A percentile compares a stretch with the other conserved stretches of the same genome.
Conservation (phyloP, 1,284 basidiomycete species). For the Phellinidium pouzarii region DNA sequence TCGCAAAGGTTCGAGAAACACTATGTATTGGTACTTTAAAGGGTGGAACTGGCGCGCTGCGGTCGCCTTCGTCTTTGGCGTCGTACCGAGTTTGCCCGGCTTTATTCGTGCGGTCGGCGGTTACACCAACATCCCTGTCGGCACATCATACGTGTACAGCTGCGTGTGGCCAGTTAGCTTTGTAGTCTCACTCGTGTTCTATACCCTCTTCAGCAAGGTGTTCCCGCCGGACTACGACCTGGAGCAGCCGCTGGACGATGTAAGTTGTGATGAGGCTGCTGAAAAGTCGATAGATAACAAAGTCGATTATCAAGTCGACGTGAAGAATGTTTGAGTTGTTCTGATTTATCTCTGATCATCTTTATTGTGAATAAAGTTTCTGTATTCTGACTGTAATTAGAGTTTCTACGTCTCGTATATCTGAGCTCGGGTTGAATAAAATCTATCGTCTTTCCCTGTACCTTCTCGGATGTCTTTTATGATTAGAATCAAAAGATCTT, state of each 20-base stretch:
- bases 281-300: constrained; percentile 2
- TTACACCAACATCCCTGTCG: neutral
- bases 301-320: neutral
- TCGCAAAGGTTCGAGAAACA: constrained; percentile 1
- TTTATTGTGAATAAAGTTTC: too few relatives aligned
- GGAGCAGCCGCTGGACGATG: neutral
- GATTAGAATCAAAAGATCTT: too few relatives aligned
- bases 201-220: neutral
- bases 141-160: constrained; percentile 4
- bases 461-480: too few relatives aligned
- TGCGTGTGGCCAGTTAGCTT: constrained; percentile 6
- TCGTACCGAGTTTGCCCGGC: constrained; percentile 4
- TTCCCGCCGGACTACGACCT: neutral
- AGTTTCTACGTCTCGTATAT: too few relatives aligned
- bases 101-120: constrained; percentile 3
- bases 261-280: neutral
- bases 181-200: neutral
- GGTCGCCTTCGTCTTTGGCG: neutral
- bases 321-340: too few relatives aligned
- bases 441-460: too few relatives aligned
- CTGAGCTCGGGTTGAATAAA: too few relatives aligned
- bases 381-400: too few relatives aligned
- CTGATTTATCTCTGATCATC: too few relatives aligned
- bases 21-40: constrained; percentile 4
- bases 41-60: constrained; percentile 12